These are phyloP conservation scores for Wakefieldia striispora DNA, from an alignment of 768 basidiomycete species.

Conservation along the genomic window DNA sequence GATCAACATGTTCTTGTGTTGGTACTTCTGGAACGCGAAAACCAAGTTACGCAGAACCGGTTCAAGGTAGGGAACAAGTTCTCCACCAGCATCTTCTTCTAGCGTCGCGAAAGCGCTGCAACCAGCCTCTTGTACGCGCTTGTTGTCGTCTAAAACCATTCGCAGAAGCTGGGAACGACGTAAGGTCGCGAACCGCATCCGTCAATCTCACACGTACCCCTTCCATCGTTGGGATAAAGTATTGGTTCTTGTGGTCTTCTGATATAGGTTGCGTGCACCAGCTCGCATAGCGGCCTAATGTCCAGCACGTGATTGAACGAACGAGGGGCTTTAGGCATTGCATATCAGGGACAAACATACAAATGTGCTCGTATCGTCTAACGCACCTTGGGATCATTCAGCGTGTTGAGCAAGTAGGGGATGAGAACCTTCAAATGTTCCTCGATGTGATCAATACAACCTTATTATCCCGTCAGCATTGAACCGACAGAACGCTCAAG, in stretches of 20 bases:
- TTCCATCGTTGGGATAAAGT: constrained; percentile 98
- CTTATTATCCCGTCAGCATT: constrained; percentile 39
- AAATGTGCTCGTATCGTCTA: not conserved
- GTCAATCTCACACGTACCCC: constrained; percentile 59
- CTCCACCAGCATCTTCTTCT: constrained; percentile 92
- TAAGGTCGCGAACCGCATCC: not conserved
- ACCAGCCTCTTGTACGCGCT: constrained; percentile 98
- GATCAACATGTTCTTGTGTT: constrained; percentile 99
- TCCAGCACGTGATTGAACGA: constrained; percentile 99
- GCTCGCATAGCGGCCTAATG: constrained; percentile 95
- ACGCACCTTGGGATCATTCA: constrained; percentile 87
- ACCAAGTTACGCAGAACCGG: constrained; percentile 94
- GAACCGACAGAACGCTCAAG: not conserved
- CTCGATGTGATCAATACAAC: constrained; percentile 94
- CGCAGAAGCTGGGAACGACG: constrained; percentile 71
- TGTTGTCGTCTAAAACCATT: constrained; percentile 98
- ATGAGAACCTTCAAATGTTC: constrained; percentile 92
- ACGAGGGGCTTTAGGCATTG: constrained; percentile 73
- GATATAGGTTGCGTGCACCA: constrained; percentile 90
- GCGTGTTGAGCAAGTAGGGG: constrained; percentile 86
- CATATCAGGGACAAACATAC: not conserved
- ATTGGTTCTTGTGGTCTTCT: constrained; percentile 84
- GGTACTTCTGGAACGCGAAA: constrained; percentile 96
- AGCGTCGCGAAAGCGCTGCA: constrained; percentile 98
- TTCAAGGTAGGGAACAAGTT: constrained; percentile 90